Base-by-base conservation (phyloP, 2,329 filamentous ascomycete species). In the Hymenoscyphus linearis region DNA sequence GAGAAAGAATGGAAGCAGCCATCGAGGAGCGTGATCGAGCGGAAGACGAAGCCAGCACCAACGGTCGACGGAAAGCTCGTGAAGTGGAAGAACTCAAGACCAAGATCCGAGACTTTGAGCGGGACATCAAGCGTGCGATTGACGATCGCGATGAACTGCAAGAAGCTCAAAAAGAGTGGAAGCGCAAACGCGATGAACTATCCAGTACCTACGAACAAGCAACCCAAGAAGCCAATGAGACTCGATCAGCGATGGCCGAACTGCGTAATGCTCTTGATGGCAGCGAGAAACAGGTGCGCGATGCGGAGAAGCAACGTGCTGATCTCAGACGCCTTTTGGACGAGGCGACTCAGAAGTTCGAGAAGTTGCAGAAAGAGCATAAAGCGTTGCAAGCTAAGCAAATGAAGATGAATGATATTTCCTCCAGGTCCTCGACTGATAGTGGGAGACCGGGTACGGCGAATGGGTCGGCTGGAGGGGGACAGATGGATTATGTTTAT, bases 21-120 rank as follows among this genome's bases (percentile, higher is more conserved):
- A 83, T 96, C n/a, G 93, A 97, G 73, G 95, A 99, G 74, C 85
- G 95, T 18, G 95, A 99, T 73, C 86, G 91, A 2, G 87, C 92
- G 2, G 93, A 99, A 75, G 93, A 98, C 65, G 93, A 98, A 76
- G 87, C 91, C 2, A 91, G 86, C 69, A 89, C 86, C 0, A 82
- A 90, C 55, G 89, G 88, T 13, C 83, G 93, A 58, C 84, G 90
- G 52, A 87, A 88, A 63, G 85, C 90, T 6, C 82, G 93, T 55
- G 95, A 98, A 77, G 80, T 91, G 2, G 95, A 98, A 73, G 93
- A 98, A 67, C 79, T 96, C 44, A 91, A 88, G 74, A 80, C 81
- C 57, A 90, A 87, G 74, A 81, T 93, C 12, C 85, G 91, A 6
- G 93, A 97, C 65, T 84, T 91, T 0, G 93, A 98, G 76, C 85